Evolutionary conservation across 148 eudicot species (phyloP).

Genomic region (Vaccinium corymbosum): DNA sequence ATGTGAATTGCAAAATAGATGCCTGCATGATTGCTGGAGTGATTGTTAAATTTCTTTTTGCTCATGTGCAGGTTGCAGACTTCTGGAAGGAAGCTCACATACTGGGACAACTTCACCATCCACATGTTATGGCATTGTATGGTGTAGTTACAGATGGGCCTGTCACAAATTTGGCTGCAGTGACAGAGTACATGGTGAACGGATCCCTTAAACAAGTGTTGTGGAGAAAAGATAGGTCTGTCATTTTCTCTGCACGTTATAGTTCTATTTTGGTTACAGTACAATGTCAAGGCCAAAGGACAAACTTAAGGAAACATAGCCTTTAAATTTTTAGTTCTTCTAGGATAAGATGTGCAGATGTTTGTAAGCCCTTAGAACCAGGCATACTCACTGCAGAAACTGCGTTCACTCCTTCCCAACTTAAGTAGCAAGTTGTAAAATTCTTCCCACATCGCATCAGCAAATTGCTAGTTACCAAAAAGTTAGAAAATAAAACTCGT

Average conservation of each 20-base stretch:
- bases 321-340: background rate
- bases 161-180: slow-evolving; percentile 35
- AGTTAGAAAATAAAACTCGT: background rate
- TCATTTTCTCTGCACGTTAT: too few relatives aligned
- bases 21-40: background rate
- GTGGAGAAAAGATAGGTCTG: slow-evolving; percentile 38
- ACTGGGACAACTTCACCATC: slow-evolving; percentile 43
- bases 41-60: background rate
- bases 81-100: slow-evolving; percentile 54
- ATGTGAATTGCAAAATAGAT: background rate
- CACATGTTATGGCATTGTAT: slow-evolving; percentile 42
- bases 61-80: slow-evolving; percentile 30
- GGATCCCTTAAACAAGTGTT: slow-evolving; percentile 49
- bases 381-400: background rate
- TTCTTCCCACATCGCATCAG: background rate
- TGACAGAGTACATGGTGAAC: slow-evolving; percentile 44
- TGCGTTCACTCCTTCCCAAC: background rate
- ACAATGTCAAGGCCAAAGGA: background rate
- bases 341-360: background rate
- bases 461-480: background rate
- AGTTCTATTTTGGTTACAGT: background rate
- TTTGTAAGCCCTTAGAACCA: background rate
- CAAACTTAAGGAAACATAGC: background rate
- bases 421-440: background rate
- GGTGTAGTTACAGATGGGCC: slow-evolving; percentile 46